Evolutionary conservation across 2,329 filamentous ascomycete genomes (phyloP).

Genomic region (Fusarium dlaminii): DNA sequence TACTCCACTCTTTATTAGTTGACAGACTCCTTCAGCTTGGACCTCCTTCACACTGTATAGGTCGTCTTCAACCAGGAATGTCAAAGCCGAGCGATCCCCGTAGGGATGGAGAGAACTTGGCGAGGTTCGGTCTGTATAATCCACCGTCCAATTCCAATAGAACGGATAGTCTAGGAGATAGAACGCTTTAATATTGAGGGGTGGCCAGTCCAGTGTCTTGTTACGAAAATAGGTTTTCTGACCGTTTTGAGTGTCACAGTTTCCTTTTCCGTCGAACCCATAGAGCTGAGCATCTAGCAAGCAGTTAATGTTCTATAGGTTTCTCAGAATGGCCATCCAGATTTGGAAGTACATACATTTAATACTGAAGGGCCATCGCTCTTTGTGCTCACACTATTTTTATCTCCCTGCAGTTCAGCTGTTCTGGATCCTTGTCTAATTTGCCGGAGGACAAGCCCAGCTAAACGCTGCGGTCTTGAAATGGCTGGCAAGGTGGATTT

Average conservation of each 20-base stretch:
- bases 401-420: not conserved
- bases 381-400: not conserved
- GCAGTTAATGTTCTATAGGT: not conserved
- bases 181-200: conserved; percentile 1
- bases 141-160: not conserved
- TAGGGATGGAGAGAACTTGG: no score
- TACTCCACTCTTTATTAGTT: not conserved
- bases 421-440: not conserved
- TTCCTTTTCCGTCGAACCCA: not conserved
- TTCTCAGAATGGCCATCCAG: not conserved
- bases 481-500: not conserved
- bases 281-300: not conserved
- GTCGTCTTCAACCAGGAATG: not conserved
- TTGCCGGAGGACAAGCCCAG: not conserved
- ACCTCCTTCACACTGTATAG: not conserved
- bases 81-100: accelerated
- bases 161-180: not conserved
- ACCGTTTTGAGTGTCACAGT: no score
- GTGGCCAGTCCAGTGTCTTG: not conserved
- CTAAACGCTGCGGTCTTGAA: not conserved
- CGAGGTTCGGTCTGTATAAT: no score
- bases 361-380: not conserved
- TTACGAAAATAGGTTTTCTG: not conserved
- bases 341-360: not conserved
- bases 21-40: not conserved